Percentiles rank a stretch among this genome's conserved stretches.
Evolutionary conservation across 1,284 basidiomycete species (phyloP).

Genomic region (Erythrobasidium hasegawianum): DNA sequence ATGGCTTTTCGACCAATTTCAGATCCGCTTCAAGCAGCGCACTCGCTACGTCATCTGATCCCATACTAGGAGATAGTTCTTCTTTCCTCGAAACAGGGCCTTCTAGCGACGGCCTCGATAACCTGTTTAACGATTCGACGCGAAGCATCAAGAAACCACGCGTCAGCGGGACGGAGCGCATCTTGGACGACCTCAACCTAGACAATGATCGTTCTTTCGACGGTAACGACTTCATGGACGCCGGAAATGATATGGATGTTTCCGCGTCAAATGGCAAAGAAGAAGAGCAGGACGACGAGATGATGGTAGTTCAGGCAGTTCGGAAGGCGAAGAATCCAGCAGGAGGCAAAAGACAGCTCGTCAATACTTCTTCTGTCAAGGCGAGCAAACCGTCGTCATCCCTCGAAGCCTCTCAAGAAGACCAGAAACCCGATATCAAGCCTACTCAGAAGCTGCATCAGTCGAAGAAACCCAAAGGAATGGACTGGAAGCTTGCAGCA

Average conservation of each 20-base stretch:
- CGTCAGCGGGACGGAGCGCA: constrained; percentile 14
- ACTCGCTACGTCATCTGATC: constrained; percentile 28
- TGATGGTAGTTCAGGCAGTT: constrained; percentile 39
- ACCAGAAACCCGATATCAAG: constrained; percentile 35
- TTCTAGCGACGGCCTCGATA: constrained; percentile 24
- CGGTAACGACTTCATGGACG: constrained; percentile 8
- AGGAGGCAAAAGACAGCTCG: constrained; percentile 47
- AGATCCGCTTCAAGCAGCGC: constrained; percentile 29
- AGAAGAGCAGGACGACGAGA: constrained; percentile 48
- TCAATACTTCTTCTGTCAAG: constrained; percentile 52
- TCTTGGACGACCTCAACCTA: constrained; percentile 23
- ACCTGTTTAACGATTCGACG: constrained; percentile 2
- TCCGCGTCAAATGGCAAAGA: constrained; percentile 15
- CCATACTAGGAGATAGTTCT: constrained; percentile 15
- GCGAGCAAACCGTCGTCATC: constrained; percentile 48
- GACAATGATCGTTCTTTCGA: constrained; percentile 10
- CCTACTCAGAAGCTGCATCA: constrained; percentile 37
- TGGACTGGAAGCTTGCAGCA: constrained; percentile 35
- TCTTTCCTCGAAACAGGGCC: constrained; percentile 22
- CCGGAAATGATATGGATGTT: constrained; percentile 25
- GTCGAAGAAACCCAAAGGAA: constrained; percentile 37
- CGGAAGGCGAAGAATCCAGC: constrained; percentile 42
- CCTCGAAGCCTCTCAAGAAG: constrained; percentile 16
- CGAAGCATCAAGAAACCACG: constrained; percentile 22
- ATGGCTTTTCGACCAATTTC: constrained; percentile 11